Evolutionary conservation across 306 rosid species (phyloP).

Genomic region (Astragalus membranaceus): DNA sequence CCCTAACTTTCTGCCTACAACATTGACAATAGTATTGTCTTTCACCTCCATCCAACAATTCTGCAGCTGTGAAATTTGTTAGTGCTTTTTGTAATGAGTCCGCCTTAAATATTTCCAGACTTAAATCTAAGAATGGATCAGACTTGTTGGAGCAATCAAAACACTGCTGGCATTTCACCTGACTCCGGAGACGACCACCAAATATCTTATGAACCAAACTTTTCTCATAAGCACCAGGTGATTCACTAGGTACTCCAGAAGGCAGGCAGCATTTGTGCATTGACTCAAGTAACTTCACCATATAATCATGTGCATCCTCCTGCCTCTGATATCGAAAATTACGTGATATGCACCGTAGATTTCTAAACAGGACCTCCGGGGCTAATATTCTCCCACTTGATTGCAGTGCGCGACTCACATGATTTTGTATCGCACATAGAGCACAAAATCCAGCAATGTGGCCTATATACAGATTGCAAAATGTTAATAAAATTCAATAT

Average conservation of each 20-base stretch:
- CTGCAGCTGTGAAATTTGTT: constrained; percentile 68
- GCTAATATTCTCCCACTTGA: constrained; percentile 73
- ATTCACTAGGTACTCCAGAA: constrained; percentile 89
- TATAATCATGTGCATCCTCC: constrained; percentile 98
- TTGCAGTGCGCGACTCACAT: constrained; percentile 86
- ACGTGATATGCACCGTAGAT: constrained; percentile 80
- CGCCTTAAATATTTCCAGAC: constrained; percentile 87
- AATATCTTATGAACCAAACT: constrained; percentile 95
- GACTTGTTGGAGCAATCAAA: constrained; percentile 74
- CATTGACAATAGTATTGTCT: constrained; percentile 77
- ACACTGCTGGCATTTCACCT: constrained; percentile 93
- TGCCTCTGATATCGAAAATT: constrained; percentile 82
- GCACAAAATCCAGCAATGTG: constrained; percentile 94
- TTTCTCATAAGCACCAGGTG: constrained; percentile 89
- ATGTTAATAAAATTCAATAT: constrained; percentile 16
- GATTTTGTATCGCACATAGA: constrained; percentile 91
- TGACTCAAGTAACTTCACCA: constrained; percentile 95
- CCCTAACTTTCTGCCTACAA: constrained; percentile 93
- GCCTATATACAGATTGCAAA: constrained; percentile 42
- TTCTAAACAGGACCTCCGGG: constrained; percentile 68
- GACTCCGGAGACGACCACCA: constrained; percentile 92
- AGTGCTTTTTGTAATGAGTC: constrained; percentile 83
- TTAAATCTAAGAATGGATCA: constrained; percentile 92
- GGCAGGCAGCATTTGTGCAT: constrained; percentile 98
- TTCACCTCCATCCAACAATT: constrained; percentile 92